phyloP scores from a whole-genome alignment of 306 rosid species.

The Canavalia ensiformis region DNA sequence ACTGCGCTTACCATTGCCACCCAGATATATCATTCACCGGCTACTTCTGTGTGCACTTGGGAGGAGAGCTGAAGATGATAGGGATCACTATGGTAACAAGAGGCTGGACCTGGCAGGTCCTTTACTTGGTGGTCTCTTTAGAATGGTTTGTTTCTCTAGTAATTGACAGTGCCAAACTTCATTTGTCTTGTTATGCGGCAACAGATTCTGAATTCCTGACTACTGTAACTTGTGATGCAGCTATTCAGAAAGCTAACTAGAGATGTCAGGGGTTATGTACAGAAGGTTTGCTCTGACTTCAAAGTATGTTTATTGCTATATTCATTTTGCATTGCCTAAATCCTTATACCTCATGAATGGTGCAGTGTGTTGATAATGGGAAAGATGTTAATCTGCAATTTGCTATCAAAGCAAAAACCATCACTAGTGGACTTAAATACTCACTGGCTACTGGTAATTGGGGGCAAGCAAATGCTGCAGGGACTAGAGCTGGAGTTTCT shows the following conservation, averaged over 20 bases:
- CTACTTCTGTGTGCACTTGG: slow-evolving; percentile 96
- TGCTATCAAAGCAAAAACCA: slow-evolving; percentile 98
- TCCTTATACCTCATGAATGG: slow-evolving; percentile 44
- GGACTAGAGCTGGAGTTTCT: slow-evolving; percentile 99
- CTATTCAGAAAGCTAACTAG: slow-evolving; percentile 96
- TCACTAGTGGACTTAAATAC: slow-evolving; percentile 97
- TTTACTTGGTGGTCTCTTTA: slow-evolving; percentile 93
- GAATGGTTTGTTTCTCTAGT: slow-evolving; percentile 70
- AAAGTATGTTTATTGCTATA: not conserved
- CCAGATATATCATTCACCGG: slow-evolving; percentile 93
- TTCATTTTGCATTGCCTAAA: slow-evolving; percentile 38
- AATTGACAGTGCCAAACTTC: not conserved
- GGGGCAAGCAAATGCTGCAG: slow-evolving; percentile 99
- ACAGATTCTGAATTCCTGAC: slow-evolving; percentile 32
- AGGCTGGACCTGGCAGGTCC: slow-evolving; percentile 99
- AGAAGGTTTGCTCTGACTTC: slow-evolving; percentile 71
- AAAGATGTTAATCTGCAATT: slow-evolving; percentile 98
- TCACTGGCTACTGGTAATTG: slow-evolving; percentile 99
- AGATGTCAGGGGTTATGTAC: slow-evolving; percentile 93
- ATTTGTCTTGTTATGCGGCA: not conserved
- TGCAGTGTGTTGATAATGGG: slow-evolving; percentile 97
- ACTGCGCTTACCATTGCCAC: slow-evolving; percentile 39
- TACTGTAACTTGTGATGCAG: slow-evolving; percentile 54
- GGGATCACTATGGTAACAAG: slow-evolving; percentile 98
- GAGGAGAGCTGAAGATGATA: slow-evolving; percentile 96